Percentiles rank a stretch among this genome's conserved stretches.
phyloP scores from a whole-genome alignment of 2,329 filamentous ascomycete genomes.

The Ophiocordyceps sinensis region DNA sequence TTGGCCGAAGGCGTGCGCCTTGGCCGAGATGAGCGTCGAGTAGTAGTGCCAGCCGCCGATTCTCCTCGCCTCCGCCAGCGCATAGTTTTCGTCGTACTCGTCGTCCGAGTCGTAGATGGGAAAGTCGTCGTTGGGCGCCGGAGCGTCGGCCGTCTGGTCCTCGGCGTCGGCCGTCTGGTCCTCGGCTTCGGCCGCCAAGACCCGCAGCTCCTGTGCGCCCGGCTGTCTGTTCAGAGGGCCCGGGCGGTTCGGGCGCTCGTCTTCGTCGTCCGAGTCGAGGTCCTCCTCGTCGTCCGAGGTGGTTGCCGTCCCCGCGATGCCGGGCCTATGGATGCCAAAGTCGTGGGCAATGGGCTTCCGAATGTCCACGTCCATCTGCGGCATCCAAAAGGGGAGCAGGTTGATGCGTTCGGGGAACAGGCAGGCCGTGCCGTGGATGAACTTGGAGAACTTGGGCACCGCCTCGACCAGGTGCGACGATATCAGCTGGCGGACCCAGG shows the following conservation, averaged over 20 bases:
- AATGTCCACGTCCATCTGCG: conserved; percentile 96
- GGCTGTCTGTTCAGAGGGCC: conserved; percentile 18
- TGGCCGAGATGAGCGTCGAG: conserved; percentile 38
- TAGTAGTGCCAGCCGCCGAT: conserved; percentile 67
- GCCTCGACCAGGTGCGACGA: conserved; percentile 91
- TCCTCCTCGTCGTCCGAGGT: conserved; percentile 67
- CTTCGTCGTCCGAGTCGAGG: conserved; percentile 52
- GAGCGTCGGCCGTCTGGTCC: conserved; percentile 58
- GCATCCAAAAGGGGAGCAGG: conserved; percentile 90
- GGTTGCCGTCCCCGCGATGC: conserved; percentile 60
- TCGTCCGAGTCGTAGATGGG: conserved; percentile 79
- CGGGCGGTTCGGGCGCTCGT: conserved; percentile 9
- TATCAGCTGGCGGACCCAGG: conserved; percentile 91
- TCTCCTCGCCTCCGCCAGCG: conserved; percentile 62
- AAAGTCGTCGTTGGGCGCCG: conserved; percentile 53
- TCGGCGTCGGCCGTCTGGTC: conserved; percentile 78
- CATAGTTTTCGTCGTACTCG: conserved; percentile 61
- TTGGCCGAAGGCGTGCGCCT: conserved; percentile 26
- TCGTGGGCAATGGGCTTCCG: conserved; percentile 78
- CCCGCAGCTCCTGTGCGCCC: conserved; percentile 21
- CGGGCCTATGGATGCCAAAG: conserved; percentile 78
- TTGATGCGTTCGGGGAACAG: conserved; percentile 80
- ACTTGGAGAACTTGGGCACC: conserved; percentile 99
- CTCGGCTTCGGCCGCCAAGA: conserved; percentile 49
- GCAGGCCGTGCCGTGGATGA: conserved; percentile 86